Percentiles rank a stretch among this genome's conserved stretches.
Evolutionary conservation across 768 basidiomycete species (phyloP).

Genomic region (Leccinum disarticulatum): DNA sequence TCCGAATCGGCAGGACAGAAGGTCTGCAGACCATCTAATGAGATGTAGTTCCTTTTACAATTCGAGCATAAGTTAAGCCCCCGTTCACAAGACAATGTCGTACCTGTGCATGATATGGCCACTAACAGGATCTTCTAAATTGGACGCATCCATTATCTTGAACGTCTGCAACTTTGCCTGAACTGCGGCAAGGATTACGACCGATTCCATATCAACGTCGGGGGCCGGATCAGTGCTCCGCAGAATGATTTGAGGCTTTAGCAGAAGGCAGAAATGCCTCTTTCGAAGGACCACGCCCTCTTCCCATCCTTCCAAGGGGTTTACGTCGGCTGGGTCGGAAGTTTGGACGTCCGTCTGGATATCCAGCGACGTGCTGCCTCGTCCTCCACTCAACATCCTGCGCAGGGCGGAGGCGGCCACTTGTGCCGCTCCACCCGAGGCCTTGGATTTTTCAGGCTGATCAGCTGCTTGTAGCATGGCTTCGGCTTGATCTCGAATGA

Average conservation of each 20-base stretch:
- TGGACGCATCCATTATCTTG: constrained; percentile 75
- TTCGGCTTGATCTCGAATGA: constrained; percentile 81
- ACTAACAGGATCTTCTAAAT: constrained; percentile 79
- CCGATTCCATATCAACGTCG: constrained; percentile 43
- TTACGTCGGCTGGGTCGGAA: constrained; percentile 38
- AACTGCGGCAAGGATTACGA: constrained; percentile 74
- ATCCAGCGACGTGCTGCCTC: constrained; percentile 43
- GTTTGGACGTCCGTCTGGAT: constrained; percentile 30
- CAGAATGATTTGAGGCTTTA: constrained; percentile 89
- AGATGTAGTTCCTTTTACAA: constrained; percentile 65
- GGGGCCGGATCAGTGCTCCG: constrained; percentile 50
- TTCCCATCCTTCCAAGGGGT: constrained; percentile 71
- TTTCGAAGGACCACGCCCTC: constrained; percentile 68
- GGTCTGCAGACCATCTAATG: constrained; percentile 79
- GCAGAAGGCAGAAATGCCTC: constrained; percentile 78
- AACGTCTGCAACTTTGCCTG: constrained; percentile 79
- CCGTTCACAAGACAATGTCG: neutral
- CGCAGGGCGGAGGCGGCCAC: constrained; percentile 66
- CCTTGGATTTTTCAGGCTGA: constrained; percentile 27
- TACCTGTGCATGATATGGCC: constrained; percentile 87
- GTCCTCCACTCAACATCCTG: constrained; percentile 60
- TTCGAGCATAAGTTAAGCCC: constrained; percentile 2
- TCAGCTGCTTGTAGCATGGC: constrained; percentile 26
- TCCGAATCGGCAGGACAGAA: constrained; percentile 66
- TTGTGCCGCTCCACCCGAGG: constrained; percentile 50